A percentile compares a stretch with the other conserved stretches of the same genome.
phyloP scores from a whole-genome alignment of 768 basidiomycete genomes.

The Serendipita sp. region DNA sequence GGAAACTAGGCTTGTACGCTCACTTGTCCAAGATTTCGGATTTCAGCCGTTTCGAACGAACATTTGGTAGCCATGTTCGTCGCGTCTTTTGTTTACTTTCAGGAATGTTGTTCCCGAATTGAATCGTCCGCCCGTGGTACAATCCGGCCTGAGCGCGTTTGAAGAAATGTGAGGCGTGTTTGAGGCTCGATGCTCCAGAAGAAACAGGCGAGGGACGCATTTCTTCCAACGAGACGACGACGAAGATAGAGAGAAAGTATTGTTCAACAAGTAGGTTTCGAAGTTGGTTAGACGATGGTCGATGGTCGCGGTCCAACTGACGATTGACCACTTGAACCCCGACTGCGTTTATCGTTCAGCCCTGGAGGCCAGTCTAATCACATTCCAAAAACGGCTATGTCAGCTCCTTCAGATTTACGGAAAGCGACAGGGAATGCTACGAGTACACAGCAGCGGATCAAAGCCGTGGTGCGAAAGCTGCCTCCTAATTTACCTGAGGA shows the following conservation, averaged over 20 bases:
- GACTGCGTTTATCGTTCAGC: neutral
- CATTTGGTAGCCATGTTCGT: conserved; percentile 76
- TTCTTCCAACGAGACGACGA: no score
- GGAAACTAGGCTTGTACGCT: neutral
- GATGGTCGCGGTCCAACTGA: neutral
- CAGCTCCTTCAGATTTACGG: neutral
- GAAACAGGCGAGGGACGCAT: neutral
- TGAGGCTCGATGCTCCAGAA: neutral
- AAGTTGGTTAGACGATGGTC: neutral
- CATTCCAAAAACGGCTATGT: neutral
- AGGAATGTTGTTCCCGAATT: conserved; percentile 78
- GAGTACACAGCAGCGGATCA: conserved; percentile 26
- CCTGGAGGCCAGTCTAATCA: neutral
- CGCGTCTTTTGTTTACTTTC: conserved; percentile 81
- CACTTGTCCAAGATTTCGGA: conserved; percentile 47
- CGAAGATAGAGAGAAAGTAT: no score
- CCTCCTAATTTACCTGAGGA: conserved; percentile 87
- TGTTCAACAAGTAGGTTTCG: no score
- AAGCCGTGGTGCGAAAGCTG: conserved; percentile 73
- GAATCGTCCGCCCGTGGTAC: conserved; percentile 66
- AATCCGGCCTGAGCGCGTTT: conserved; percentile 70
- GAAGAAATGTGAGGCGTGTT: conserved; percentile 35
- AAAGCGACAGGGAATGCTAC: neutral
- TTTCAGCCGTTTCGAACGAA: conserved; percentile 57
- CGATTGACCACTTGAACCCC: neutral